These are phyloP conservation scores for Colletotrichum cuscutae DNA, from an alignment of 2,329 filamentous ascomycete genomes.

Conservation along the genomic window DNA sequence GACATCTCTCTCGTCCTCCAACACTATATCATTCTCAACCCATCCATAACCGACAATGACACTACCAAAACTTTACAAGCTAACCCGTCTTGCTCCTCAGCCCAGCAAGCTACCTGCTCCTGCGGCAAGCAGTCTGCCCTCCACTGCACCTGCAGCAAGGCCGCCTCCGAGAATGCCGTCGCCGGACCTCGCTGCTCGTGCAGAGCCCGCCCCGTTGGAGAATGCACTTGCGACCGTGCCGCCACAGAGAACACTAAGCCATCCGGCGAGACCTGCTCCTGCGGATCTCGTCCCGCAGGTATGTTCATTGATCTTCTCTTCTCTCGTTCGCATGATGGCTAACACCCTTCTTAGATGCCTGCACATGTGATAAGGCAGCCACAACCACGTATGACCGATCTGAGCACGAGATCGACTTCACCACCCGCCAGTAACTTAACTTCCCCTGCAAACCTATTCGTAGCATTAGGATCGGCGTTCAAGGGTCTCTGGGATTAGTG, in stretches of 20 bases:
- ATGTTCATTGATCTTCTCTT: conserved; percentile 45
- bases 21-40: neutral
- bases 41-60: neutral
- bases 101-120: conserved; percentile 79
- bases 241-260: conserved; percentile 73
- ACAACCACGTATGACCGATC: conserved; percentile 70
- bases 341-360: conserved; percentile 61
- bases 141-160: conserved; percentile 86
- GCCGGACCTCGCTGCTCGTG: conserved; percentile 84
- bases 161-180: conserved; percentile 78
- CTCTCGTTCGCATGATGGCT: neutral
- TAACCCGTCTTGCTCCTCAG: conserved; percentile 46
- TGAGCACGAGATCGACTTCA: conserved; percentile 85
- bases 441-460: neutral
- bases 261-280: conserved; percentile 74
- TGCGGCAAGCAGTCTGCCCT: conserved; percentile 91
- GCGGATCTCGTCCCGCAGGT: conserved; percentile 80
- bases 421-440: conserved; percentile 58
- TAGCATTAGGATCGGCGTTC: neutral
- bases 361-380: conserved; percentile 83
- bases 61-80: neutral
- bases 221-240: conserved; percentile 84
- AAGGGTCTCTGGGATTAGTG: neutral
- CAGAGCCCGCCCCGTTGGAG: conserved; percentile 80
- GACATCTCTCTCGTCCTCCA: conserved; percentile 7